Evolutionary conservation across 2,329 filamentous ascomycete genomes (phyloP).

Genomic region (Fusarium napiforme): DNA sequence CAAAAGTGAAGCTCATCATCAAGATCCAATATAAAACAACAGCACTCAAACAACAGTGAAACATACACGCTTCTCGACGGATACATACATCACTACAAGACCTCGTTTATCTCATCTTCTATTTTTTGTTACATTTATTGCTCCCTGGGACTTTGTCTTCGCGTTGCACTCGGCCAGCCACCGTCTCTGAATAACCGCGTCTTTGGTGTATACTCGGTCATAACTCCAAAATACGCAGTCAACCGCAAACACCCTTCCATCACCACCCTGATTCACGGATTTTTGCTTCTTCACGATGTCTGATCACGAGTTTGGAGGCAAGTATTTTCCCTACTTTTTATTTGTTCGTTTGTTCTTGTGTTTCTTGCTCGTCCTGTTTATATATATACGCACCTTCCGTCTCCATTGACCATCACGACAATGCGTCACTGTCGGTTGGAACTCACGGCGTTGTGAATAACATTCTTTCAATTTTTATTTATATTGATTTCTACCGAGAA

Average conservation of each 20-base stretch:
- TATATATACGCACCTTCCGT: conserved; percentile 8
- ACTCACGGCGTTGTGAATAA: not conserved
- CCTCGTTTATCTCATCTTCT: not conserved
- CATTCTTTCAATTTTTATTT: not conserved
- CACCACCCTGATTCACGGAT: conserved; percentile 1
- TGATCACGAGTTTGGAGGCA: conserved; percentile 73
- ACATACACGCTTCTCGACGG: not conserved
- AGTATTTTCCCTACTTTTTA: conserved; percentile 46
- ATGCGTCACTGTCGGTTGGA: conserved; percentile 25
- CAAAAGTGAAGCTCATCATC: conserved; percentile 18
- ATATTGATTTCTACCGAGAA: conserved; percentile 2
- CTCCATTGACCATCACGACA: conserved; percentile 1
- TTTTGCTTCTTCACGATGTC: conserved; percentile 60
- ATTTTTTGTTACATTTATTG: not conserved
- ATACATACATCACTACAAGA: not conserved
- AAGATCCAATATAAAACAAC: conserved; percentile 14
- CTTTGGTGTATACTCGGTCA: conserved; percentile 24
- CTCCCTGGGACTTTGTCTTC: conserved; percentile 6
- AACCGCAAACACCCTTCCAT: conserved; percentile 17
- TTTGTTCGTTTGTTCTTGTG: conserved; percentile 8
- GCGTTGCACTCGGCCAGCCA: conserved; percentile 19
- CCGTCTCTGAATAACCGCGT: conserved; percentile 26
- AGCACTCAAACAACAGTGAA: conserved; percentile 11
- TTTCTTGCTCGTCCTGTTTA: not conserved
- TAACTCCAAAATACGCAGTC: conserved; percentile 1